These are phyloP conservation scores for Phytopythium boreale DNA, from an alignment of 352 stramenopile genomes.

Conservation along the genomic window DNA sequence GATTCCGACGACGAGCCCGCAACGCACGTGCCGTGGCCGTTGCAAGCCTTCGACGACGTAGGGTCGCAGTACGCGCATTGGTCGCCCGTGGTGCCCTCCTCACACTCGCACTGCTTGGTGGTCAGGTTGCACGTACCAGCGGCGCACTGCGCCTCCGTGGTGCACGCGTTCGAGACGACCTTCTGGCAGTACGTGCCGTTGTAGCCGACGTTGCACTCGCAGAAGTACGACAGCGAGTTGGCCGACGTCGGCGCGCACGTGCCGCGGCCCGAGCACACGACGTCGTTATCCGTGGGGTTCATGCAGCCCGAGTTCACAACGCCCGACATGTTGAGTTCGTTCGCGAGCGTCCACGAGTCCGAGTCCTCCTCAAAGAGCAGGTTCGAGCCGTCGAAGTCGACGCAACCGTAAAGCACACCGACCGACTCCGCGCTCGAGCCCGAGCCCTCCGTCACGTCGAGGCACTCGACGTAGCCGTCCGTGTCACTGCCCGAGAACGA, in stretches of 20 bases:
- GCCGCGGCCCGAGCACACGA: conserved; percentile 75
- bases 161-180: conserved; percentile 72
- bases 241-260: conserved; percentile 49
- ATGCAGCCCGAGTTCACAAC: conserved; percentile 56
- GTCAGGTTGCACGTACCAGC: conserved; percentile 62
- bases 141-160: conserved; percentile 56
- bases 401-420: conserved; percentile 73
- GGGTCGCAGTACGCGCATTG: conserved; percentile 74
- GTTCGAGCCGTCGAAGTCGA: conserved; percentile 65
- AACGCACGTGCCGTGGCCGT: conserved; percentile 52
- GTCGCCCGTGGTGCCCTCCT: conserved; percentile 53
- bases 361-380: conserved; percentile 51
- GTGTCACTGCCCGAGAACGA: conserved; percentile 21
- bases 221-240: conserved; percentile 53
- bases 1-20: conserved; percentile 24
- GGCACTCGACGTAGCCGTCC: conserved; percentile 28
- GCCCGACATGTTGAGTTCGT: conserved; percentile 55
- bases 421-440: conserved; percentile 24
- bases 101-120: conserved; percentile 64
- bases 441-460: conserved; percentile 37
- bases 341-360: conserved; percentile 48
- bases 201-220: conserved; percentile 74
- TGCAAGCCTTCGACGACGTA: conserved; percentile 47
- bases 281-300: conserved; percentile 54
- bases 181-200: conserved; percentile 76